phyloP scores from a whole-genome alignment of 2,329 filamentous ascomycete species.

The Aspergillus hiratsukae region DNA sequence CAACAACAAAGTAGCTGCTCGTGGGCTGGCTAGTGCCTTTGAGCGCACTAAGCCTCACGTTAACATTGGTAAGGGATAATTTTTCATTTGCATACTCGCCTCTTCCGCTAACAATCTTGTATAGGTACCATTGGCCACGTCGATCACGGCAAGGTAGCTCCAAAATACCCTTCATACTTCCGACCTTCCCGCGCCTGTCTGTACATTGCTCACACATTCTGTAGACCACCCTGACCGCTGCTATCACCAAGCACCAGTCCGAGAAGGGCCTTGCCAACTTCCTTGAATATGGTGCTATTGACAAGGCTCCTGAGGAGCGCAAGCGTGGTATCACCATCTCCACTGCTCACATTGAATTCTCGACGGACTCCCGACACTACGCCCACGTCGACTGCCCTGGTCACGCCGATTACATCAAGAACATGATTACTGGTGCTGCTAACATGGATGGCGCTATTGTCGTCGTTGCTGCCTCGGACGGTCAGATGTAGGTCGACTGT shows the following conservation, averaged over 20 bases:
- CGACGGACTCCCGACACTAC: slow-evolving; percentile 91
- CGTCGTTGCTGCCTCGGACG: slow-evolving; percentile 95
- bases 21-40: slow-evolving; percentile 62
- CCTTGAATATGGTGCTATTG: slow-evolving; percentile 95
- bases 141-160: slow-evolving; percentile 92
- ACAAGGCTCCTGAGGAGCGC: slow-evolving; percentile 98
- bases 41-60: slow-evolving; percentile 95
- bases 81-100: not conserved
- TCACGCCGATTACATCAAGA: slow-evolving; percentile 99
- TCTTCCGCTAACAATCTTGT: not conserved
- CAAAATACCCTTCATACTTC: not conserved
- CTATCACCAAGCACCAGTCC: slow-evolving; percentile 97
- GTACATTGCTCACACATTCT: slow-evolving; percentile 13
- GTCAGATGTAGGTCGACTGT: slow-evolving; percentile 68
- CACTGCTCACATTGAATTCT: slow-evolving; percentile 96
- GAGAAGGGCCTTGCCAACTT: slow-evolving; percentile 92
- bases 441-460: slow-evolving; percentile 99
- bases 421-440: slow-evolving; percentile 99
- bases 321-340: slow-evolving; percentile 99
- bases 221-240: slow-evolving; percentile 94
- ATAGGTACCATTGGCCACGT: slow-evolving; percentile 96
- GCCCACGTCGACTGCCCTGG: slow-evolving; percentile 99
- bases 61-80: slow-evolving; percentile 73
- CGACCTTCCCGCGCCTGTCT: slow-evolving; percentile 3
- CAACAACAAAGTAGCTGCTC: slow-evolving; percentile 42